Percentiles rank a stretch among this genome's conserved stretches.
These are phyloP conservation scores for Circinella umbellata DNA, from an alignment of 371 early-diverging fungal genomes.

Conservation along the genomic window DNA sequence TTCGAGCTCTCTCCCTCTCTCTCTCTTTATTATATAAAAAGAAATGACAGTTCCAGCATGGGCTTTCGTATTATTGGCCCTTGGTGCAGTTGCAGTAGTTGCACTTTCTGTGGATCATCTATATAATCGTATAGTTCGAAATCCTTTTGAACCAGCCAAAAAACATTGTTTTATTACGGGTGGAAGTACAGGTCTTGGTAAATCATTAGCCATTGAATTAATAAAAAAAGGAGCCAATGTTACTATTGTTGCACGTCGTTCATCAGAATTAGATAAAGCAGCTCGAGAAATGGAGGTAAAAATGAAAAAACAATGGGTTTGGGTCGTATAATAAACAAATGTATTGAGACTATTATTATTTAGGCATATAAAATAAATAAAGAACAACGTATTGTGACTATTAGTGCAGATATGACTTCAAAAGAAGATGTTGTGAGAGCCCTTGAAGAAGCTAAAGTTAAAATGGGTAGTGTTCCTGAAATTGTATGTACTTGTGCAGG, in stretches of 20 bases:
- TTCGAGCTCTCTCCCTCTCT: neutral
- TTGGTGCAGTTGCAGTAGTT: constrained; percentile 25
- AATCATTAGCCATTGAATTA: constrained; percentile 76
- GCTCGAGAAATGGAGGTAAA: constrained; percentile 61
- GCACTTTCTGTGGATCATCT: constrained; percentile 30
- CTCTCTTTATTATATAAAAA: neutral
- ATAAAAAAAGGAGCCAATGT: constrained; percentile 83
- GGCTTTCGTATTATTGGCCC: constrained; percentile 42
- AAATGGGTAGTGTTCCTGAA: constrained; percentile 67
- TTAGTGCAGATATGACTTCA: constrained; percentile 68
- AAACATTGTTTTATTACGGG: constrained; percentile 91
- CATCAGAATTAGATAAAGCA: constrained; percentile 58
- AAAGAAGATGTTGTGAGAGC: constrained; percentile 60
- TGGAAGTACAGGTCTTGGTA: constrained; percentile 93
- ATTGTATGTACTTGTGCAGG: constrained; percentile 86
- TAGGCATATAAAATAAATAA: constrained; percentile 19
- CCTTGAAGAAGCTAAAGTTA: constrained; percentile 64
- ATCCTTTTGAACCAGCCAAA: constrained; percentile 45
- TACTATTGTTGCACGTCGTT: constrained; percentile 85
- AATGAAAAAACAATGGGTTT: neutral
- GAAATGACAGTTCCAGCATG: constrained; percentile 32
- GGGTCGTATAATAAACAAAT: no score
- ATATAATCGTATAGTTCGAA: constrained; percentile 32
- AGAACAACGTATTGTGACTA: constrained; percentile 52
- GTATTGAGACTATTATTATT: neutral